Evolutionary conservation across 768 basidiomycete species (phyloP), one percentile per base, ranked within the genome.

Genomic region (Clavaria fumosa): DNA sequence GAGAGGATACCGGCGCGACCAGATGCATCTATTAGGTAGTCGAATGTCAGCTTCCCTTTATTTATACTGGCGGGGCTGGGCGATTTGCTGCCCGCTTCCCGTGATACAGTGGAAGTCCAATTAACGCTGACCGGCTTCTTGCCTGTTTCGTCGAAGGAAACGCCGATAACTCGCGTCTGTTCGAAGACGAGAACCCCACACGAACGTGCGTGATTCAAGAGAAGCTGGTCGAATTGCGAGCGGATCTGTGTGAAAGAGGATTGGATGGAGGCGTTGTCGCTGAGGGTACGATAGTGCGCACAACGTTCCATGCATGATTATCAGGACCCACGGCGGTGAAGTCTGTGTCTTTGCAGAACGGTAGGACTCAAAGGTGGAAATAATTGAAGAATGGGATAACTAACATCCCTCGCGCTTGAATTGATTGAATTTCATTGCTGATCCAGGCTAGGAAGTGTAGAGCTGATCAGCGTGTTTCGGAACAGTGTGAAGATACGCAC

Each of bases 371-470:
- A 37, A 31, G 9, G 17, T 17, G 19, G 21, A 3, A 19, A 10
- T 11, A 12, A 22, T 14, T 30, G 27, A 20, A 17, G 22, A 33
- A 38, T 23, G 2, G 31, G 30, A 33, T 35, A 4, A 58, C 70
- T 50, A 47, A 71, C 72, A 75, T 35, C 71, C 73, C 60, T 75
- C 72, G n/a, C 66, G 66, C 51, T 74, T 74, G 48, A 56, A 69
- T 46, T 72, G 70, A 46, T 73, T 73, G 48, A 75, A 70, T 52
- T 75, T 75, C 43, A 75, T 68, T 18, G 70, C 70, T 43, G 73
- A 69, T 23, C 72, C 74, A 33, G 70, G 72, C 72, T 75, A 44
- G 14, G 26, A 30, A 32, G 30, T 7, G 23, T 23, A 23, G 18
- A 14, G 19, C 33, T 27, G 39, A 41, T 12, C 28, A 22, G 22